Conservation (phyloP, 768 basidiomycete genomes). For the Artomyces pyxidatus region DNA sequence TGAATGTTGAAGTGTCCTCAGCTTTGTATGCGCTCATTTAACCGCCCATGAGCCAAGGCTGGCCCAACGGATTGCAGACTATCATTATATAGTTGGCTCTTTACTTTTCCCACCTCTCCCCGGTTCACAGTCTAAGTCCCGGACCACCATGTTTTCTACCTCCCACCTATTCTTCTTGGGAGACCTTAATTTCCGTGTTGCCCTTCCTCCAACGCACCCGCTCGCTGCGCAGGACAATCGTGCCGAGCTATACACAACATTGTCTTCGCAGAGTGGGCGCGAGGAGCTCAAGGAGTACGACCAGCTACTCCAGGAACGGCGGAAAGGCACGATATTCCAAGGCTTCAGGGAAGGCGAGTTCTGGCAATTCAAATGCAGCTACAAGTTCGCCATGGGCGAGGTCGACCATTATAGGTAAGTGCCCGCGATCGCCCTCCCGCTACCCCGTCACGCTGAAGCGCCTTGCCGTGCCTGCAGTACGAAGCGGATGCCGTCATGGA, state of each 20-base stretch:
- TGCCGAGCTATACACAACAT: constrained; percentile 32
- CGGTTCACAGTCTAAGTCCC: constrained; percentile 26
- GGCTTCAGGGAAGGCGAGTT: constrained; percentile 82
- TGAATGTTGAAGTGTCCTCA: constrained; percentile 23
- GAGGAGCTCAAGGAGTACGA: constrained; percentile 64
- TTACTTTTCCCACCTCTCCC: constrained; percentile 65
- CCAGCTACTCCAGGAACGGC: constrained; percentile 56
- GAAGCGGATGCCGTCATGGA: constrained; percentile 83
- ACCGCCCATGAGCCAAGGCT: constrained; percentile 72
- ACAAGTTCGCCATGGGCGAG: constrained; percentile 78
- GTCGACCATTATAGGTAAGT: constrained; percentile 75
- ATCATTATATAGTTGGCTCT: constrained; percentile 68
- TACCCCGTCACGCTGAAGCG: neutral
- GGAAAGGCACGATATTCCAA: constrained; percentile 57
- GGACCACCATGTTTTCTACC: constrained; percentile 69
- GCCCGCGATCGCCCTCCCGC: neutral
- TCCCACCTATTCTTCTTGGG: constrained; percentile 92
- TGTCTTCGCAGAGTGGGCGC: constrained; percentile 34
- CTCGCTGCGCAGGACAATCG: constrained; percentile 27
- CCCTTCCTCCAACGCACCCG: constrained; percentile 48
- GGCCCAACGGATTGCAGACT: constrained; percentile 63
- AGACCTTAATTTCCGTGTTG: constrained; percentile 86
- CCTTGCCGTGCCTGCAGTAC: constrained; percentile 29
- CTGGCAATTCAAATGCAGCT: constrained; percentile 81
- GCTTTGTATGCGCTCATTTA: constrained; percentile 90